Evolutionary conservation across 495 filamentous ascomycete species (phyloP), one percentile per base, ranked within the genome.

Genomic region (Neohortaea acidophila): DNA sequence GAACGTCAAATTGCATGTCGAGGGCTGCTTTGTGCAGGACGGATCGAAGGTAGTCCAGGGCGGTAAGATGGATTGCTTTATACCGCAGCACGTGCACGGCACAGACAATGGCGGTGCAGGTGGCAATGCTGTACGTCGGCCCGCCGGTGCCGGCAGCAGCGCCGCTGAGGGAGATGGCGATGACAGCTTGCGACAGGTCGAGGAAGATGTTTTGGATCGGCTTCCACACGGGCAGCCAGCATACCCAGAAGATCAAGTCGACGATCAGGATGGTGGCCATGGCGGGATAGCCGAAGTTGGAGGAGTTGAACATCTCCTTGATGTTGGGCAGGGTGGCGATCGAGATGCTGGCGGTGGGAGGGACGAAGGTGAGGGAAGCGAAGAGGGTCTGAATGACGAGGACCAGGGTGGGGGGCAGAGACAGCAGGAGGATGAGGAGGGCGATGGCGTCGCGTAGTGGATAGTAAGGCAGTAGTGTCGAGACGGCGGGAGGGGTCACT

Each of bases 391-490:
- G 91, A 55, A 93, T 81, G 54, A 84, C 65, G 38, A 84, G 85
- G 43, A 96, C 69, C 39, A 92, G 73, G 49, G 84, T 82, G 18
- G 87, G 82, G 19, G 91, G 86, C n/a, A 94, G 73, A 57, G 94
- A 89, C 52, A 99, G 76, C 39, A 99, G 73, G 56, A 99, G 79
- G 58, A 99, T 94, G 56, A 99, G 69, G 55, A 99, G 93, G 53
- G 89, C 86, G 60, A 99, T 82, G 39, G 89, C 94, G 64, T 99
- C 89, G 59, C 81, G 77, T 47, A 94, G 74, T 18, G 89, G 89
- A 52, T 84, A 93, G 19, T 84, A 85, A 45, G 72, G 70, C 45
- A 97, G 73, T 43, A 97, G 89, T 28, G 87, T 94, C 44, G 81
- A 69, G 33, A 76, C 75, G 38, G 86, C 59, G 47, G 77, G 72